phyloP scores from a whole-genome alignment of 192 early-diverging fungal species.

The Polychytrium aggregatum region DNA sequence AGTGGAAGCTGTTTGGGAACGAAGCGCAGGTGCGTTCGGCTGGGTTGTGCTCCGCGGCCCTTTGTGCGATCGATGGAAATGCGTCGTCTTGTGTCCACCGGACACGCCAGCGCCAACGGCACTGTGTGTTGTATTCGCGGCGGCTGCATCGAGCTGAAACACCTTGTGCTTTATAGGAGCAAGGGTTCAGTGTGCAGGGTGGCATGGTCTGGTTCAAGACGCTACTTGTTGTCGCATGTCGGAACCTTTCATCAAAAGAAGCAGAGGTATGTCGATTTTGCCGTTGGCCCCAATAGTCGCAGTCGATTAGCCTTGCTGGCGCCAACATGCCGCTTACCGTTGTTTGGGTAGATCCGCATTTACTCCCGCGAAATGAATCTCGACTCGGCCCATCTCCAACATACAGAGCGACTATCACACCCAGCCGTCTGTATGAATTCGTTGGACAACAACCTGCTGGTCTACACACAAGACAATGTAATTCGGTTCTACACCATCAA shows the following conservation, averaged over 20 bases:
- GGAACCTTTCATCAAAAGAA: constrained; percentile 21
- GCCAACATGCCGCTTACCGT: too few relatives aligned
- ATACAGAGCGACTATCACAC: constrained; percentile 33
- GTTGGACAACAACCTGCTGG: constrained; percentile 40
- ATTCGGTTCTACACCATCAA: constrained; percentile 36
- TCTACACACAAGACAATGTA: constrained; percentile 51
- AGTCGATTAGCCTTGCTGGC: background rate
- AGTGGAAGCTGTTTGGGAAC: constrained; percentile 89
- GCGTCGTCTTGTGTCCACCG: too few relatives aligned
- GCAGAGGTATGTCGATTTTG: constrained; percentile 13
- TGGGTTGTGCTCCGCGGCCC: constrained; percentile 3
- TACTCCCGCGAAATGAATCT: constrained; percentile 65
- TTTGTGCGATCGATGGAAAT: too few relatives aligned
- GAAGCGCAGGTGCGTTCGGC: constrained; percentile 38
- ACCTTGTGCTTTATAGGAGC: too few relatives aligned
- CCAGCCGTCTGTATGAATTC: constrained; percentile 41
- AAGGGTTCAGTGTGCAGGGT: constrained; percentile 55
- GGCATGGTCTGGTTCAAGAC: constrained; percentile 64
- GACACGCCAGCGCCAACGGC: too few relatives aligned
- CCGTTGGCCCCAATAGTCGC: too few relatives aligned
- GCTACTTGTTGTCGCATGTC: constrained; percentile 56
- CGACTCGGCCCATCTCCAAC: constrained; percentile 50
- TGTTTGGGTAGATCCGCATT: constrained; percentile 57
- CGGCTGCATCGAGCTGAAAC: too few relatives aligned
- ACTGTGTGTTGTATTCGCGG: too few relatives aligned